phyloP scores from a whole-genome alignment of 225 moss, liverwort and hornwort genomes.

The Marchantia paleacea region DNA sequence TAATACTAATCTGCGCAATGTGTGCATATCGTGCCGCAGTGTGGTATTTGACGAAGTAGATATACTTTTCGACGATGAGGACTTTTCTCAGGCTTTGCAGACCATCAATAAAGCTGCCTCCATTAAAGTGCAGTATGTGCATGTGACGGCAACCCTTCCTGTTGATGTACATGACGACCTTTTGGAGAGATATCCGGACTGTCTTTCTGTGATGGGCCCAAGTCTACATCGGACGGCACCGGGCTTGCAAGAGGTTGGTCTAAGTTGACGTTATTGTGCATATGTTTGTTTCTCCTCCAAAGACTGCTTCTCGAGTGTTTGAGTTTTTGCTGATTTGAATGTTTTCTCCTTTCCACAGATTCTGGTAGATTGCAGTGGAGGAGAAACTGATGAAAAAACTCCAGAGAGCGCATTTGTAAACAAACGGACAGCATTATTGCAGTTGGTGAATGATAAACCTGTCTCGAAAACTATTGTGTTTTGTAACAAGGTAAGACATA shows the following conservation, averaged over 20 bases:
- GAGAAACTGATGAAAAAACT: slow-evolving; percentile 87
- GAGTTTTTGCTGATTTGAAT: neutral
- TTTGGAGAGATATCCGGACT: slow-evolving; percentile 83
- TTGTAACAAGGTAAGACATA: slow-evolving; percentile 77
- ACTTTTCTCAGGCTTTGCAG: slow-evolving; percentile 77
- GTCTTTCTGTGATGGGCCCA: slow-evolving; percentile 87
- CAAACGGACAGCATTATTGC: slow-evolving; percentile 75
- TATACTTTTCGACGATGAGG: slow-evolving; percentile 89
- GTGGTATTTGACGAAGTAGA: slow-evolving; percentile 98
- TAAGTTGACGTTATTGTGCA: neutral
- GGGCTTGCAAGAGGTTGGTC: slow-evolving; percentile 88
- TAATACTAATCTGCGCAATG: neutral
- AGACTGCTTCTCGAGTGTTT: neutral
- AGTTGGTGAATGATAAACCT: slow-evolving; percentile 79
- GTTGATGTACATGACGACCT: slow-evolving; percentile 93
- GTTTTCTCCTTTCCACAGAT: slow-evolving; percentile 40
- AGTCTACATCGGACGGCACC: slow-evolving; percentile 80
- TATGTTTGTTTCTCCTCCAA: neutral
- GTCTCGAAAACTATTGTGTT: slow-evolving; percentile 91
- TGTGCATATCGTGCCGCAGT: slow-evolving; percentile 38
- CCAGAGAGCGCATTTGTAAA: slow-evolving; percentile 79
- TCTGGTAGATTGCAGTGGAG: slow-evolving; percentile 89
- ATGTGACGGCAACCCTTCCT: slow-evolving; percentile 97
- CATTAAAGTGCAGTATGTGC: slow-evolving; percentile 84
- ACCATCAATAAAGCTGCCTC: slow-evolving; percentile 79